Conservation (phyloP, 441 rosid genomes). For the Geranium incanum region DNA sequence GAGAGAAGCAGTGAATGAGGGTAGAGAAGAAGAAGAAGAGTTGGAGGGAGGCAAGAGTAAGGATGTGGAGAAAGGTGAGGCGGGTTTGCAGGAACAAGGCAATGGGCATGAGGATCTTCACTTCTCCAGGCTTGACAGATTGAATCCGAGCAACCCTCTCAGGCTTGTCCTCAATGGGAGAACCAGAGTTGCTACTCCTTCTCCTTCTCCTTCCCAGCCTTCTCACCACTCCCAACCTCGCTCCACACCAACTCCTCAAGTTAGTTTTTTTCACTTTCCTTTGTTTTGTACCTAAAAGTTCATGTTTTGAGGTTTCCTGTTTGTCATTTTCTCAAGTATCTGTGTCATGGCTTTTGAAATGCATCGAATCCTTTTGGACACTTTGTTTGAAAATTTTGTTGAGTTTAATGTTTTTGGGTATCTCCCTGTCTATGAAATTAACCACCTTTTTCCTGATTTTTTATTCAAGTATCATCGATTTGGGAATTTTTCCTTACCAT, state of each 20-base stretch:
- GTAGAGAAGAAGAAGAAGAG: constrained; percentile 10
- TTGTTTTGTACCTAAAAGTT: not conserved
- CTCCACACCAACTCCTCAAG: constrained; percentile 70
- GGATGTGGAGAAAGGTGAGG: constrained; percentile 39
- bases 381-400: too few relatives aligned
- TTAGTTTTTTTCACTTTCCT: constrained; percentile 22
- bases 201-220: constrained; percentile 46
- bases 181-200: constrained; percentile 37
- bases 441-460: constrained; percentile 2
- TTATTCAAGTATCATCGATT: constrained; percentile 9
- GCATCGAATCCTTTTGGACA: too few relatives aligned
- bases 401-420: not conserved
- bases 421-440: not conserved
- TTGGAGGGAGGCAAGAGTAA: not conserved
- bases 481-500: not conserved
- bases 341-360: too few relatives aligned
- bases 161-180: constrained; percentile 45
- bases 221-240: constrained; percentile 44
- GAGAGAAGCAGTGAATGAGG: not conserved
- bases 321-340: not conserved
- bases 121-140: constrained; percentile 49
- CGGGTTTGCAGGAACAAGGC: constrained; percentile 19
- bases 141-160: constrained; percentile 79
- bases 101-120: constrained; percentile 19
- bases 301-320: not conserved